Evolutionary conservation across 208 protist genomes (phyloP).

Genomic region (Endotrypanum monterogeii): DNA sequence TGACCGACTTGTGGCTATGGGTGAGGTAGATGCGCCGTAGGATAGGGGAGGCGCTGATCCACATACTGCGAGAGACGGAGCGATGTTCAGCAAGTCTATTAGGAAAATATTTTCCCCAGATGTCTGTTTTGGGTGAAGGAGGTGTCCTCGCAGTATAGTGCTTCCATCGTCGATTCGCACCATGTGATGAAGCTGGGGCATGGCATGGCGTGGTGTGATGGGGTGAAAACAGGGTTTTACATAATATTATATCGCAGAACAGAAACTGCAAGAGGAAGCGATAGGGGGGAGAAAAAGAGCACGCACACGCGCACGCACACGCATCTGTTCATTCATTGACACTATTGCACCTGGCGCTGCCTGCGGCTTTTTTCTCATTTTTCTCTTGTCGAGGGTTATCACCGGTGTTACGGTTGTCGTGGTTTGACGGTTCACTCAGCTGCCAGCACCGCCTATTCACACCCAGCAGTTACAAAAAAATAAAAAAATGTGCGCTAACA

Average conservation of each 20-base stretch:
- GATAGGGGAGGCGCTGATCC: background rate
- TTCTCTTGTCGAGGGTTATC: background rate
- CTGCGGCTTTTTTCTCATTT: background rate
- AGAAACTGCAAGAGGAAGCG: too few species aligned
- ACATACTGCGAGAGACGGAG: background rate
- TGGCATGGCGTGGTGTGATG: too few species aligned
- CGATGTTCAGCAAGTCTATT: background rate
- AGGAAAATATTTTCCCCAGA: background rate
- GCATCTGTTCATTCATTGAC: too few species aligned
- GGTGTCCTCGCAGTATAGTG: background rate
- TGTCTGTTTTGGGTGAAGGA: background rate
- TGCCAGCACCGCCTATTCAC: background rate
- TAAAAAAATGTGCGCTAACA: too few species aligned
- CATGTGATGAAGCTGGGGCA: too few species aligned
- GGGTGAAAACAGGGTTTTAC: too few species aligned
- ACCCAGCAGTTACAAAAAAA: too few species aligned
- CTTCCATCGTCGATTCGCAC: background rate
- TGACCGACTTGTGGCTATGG: background rate
- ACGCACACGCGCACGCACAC: too few species aligned
- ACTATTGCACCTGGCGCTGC: too few species aligned
- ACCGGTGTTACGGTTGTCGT: background rate
- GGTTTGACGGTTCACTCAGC: background rate
- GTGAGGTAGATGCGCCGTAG: background rate
- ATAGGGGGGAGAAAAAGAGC: too few species aligned
- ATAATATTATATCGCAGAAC: too few species aligned